Evolutionary conservation across 2,329 filamentous ascomycete species (phyloP).

Genomic region (Chaetomiaceae sp.): DNA sequence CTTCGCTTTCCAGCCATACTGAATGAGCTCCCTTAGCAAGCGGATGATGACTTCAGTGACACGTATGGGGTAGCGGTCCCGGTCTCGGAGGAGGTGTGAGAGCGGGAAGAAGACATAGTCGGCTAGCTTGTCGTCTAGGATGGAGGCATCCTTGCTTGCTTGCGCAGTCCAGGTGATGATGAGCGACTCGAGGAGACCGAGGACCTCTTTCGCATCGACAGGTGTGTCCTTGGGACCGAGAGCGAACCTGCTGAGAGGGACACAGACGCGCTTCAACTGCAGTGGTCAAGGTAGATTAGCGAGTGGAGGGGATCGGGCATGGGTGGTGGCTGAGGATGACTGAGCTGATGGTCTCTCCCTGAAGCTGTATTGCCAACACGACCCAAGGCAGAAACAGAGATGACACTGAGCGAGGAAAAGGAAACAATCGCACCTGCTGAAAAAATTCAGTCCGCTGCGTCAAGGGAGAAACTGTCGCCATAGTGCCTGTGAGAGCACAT

Average conservation of each 20-base stretch:
- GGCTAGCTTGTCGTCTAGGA: conserved; percentile 74
- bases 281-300: too few species aligned
- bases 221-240: conserved; percentile 21
- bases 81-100: conserved; percentile 75
- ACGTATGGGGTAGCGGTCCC: conserved; percentile 64
- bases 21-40: conserved; percentile 68
- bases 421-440: conserved; percentile 32
- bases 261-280: conserved; percentile 26
- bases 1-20: conserved; percentile 70
- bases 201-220: conserved; percentile 21
- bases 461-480: conserved; percentile 19
- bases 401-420: too few species aligned
- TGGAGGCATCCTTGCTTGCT: conserved; percentile 36
- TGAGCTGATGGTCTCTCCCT: too few species aligned
- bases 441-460: conserved; percentile 34
- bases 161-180: conserved; percentile 22
- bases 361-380: too few species aligned
- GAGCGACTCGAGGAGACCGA: conserved; percentile 19
- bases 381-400: too few species aligned
- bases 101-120: conserved; percentile 96
- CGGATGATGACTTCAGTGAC: conserved; percentile 71
- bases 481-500: conserved; percentile 12
- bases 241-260: conserved; percentile 26
- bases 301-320: too few species aligned
- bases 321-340: too few species aligned